Percentiles rank a stretch among this genome's conserved stretches.
These are phyloP conservation scores for Massariosphaeria phaeospora DNA, from an alignment of 495 filamentous ascomycete species.

Conservation along the genomic window DNA sequence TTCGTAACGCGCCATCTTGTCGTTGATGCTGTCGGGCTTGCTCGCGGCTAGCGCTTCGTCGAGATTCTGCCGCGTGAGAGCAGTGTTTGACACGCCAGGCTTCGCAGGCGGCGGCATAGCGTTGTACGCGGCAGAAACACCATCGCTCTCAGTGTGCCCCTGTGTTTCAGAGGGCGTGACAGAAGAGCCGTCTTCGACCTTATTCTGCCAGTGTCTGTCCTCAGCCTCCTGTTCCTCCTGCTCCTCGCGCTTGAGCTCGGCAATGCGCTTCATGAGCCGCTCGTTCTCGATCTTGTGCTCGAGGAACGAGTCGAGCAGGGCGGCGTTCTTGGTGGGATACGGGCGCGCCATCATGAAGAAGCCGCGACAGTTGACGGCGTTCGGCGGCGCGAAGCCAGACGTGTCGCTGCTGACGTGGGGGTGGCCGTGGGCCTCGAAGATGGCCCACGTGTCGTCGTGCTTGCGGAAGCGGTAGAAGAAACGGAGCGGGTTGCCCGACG, in stretches of 20 bases:
- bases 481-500: constrained; percentile 69
- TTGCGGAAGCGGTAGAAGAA: constrained; percentile 88
- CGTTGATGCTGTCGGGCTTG: constrained; percentile 65
- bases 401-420: constrained; percentile 76
- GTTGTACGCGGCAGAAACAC: constrained; percentile 35
- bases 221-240: constrained; percentile 61
- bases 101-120: constrained; percentile 68
- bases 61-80: constrained; percentile 70
- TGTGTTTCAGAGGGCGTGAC: constrained; percentile 41
- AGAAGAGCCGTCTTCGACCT: constrained; percentile 7
- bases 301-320: constrained; percentile 83
- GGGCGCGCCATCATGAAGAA: constrained; percentile 93
- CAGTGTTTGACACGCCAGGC: constrained; percentile 54
- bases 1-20: constrained; percentile 73
- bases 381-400: constrained; percentile 54
- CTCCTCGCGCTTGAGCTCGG: constrained; percentile 80
- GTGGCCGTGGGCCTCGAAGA: constrained; percentile 88
- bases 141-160: constrained; percentile 31
- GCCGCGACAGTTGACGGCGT: constrained; percentile 69
- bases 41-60: constrained; percentile 68
- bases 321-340: constrained; percentile 82
- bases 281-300: constrained; percentile 99
- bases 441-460: constrained; percentile 64
- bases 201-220: constrained; percentile 20
- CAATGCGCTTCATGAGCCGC: constrained; percentile 74